phyloP scores from a whole-genome alignment of 768 basidiomycete genomes.

The Tulasnella sp. region DNA sequence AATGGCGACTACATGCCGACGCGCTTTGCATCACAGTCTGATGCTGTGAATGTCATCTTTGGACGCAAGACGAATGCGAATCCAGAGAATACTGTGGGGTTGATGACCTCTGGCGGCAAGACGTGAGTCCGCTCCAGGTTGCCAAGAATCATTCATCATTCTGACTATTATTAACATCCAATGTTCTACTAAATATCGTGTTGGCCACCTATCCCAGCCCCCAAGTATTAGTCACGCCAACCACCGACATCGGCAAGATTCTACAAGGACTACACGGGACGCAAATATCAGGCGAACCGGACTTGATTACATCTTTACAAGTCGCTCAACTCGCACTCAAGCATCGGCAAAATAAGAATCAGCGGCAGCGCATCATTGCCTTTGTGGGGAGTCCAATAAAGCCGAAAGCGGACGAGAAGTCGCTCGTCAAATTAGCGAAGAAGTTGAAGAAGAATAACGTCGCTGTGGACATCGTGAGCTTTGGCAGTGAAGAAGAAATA shows the following conservation, averaged over 20 bases:
- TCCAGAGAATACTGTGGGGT: constrained; percentile 93
- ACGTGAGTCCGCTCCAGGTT: constrained; percentile 48
- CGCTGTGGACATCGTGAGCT: constrained; percentile 82
- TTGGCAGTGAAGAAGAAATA: constrained; percentile 61
- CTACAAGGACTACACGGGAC: constrained; percentile 67
- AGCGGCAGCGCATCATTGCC: constrained; percentile 89
- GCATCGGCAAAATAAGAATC: constrained; percentile 97
- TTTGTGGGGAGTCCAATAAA: constrained; percentile 81
- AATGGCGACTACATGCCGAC: constrained; percentile 87
- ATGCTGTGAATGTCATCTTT: constrained; percentile 85
- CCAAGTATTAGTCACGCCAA: constrained; percentile 92
- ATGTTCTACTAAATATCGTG: background rate
- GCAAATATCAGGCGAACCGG: constrained; percentile 70
- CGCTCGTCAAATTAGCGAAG: constrained; percentile 83
- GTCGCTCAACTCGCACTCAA: constrained; percentile 95
- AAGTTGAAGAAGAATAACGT: constrained; percentile 99
- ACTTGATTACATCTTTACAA: constrained; percentile 84
- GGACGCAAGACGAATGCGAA: constrained; percentile 91
- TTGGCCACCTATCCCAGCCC: constrained; percentile 45
- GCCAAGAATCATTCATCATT: background rate
- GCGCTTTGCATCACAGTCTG: constrained; percentile 83
- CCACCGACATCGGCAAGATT: constrained; percentile 90
- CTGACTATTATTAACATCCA: background rate
- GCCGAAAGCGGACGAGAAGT: constrained; percentile 49
- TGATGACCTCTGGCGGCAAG: constrained; percentile 98